These are phyloP conservation scores for Abrus pulchellus DNA, from an alignment of 306 rosid genomes.

Conservation along the genomic window DNA sequence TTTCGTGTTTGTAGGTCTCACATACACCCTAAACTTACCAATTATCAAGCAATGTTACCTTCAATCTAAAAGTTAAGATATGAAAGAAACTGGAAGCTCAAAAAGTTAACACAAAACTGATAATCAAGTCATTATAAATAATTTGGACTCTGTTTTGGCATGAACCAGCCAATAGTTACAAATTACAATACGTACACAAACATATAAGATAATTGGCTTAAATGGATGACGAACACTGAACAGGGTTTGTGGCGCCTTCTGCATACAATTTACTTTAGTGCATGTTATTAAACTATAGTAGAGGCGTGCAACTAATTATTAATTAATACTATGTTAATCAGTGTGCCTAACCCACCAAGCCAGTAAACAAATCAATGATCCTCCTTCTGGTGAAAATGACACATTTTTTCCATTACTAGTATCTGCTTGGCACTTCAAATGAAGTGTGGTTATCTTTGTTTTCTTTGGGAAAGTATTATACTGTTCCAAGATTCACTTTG, in stretches of 20 bases:
- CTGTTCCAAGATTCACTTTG: slow-evolving; percentile 37
- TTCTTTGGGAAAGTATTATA: slow-evolving; percentile 7
- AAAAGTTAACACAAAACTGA: background rate
- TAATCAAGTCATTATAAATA: background rate
- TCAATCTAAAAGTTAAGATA: background rate
- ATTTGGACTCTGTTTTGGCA: background rate
- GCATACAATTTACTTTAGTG: slow-evolving; percentile 14
- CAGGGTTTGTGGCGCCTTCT: background rate
- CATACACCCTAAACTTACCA: background rate
- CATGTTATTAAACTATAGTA: background rate
- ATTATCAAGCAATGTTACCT: slow-evolving; percentile 16
- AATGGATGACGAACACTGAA: slow-evolving; percentile 21
- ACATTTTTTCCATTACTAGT: background rate
- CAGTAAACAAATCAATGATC: slow-evolving; percentile 32
- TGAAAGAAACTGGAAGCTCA: background rate
- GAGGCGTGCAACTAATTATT: background rate
- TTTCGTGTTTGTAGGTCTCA: background rate
- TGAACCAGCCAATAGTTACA: background rate
- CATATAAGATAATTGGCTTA: background rate
- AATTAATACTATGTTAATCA: background rate
- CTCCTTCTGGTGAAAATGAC: slow-evolving; percentile 35
- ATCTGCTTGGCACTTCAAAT: background rate
- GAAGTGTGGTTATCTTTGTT: slow-evolving; percentile 12
- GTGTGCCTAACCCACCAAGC: slow-evolving; percentile 42
- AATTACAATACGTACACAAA: background rate